Base-by-base conservation (phyloP, 2,329 filamentous ascomycete genomes). In the Phialemoniopsis sp. region DNA sequence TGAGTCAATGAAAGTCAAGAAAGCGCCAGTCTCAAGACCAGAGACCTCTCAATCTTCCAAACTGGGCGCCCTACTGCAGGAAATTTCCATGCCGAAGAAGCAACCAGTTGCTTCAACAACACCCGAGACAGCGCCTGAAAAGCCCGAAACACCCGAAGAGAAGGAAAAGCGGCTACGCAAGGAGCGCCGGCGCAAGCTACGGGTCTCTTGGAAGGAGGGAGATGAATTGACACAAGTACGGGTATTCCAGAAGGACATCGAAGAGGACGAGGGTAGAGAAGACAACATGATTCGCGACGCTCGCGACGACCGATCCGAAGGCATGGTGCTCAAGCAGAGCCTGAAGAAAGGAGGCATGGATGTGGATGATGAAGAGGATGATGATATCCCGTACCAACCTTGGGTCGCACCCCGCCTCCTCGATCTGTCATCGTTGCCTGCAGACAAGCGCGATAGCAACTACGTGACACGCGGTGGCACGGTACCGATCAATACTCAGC, bases 161-260 rank as follows among this genome's bases (percentile, higher is more conserved):
- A 81, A 72, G 50, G 66, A 71, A 2, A 85, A 80, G 51, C 77
- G 87, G 10, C 64, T 88, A 5, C 78, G 85, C 29, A 89, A 88
- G 52, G 85, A 89, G 55, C 73, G 78, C 42, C 76, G 86, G 36
- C 75, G 84, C 29, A 79, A 84, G 46, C 66, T 89, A 16, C 75
- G 81, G 12, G 87, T 91, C 6, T 74, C 66, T 7, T 91, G 85
- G 72, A 86, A 82, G 54, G 72, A 79, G 1, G 85, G 84, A 36
- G 66, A 74, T 14, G 75, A 80, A 21, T 70, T 91, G 21, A 81
- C 81, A 2, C 68, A 86, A 48, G 67, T 88, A 39, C 76, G 78
- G 46, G 66, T 82, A 36, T 89, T 90, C 62, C 78, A 80, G 39
- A 85, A 87, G 51, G 82, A 88, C 45, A 80, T 78, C 2, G 73